phyloP scores from a whole-genome alignment of 352 stramenopile species.

The Globisporangium barbulae region DNA sequence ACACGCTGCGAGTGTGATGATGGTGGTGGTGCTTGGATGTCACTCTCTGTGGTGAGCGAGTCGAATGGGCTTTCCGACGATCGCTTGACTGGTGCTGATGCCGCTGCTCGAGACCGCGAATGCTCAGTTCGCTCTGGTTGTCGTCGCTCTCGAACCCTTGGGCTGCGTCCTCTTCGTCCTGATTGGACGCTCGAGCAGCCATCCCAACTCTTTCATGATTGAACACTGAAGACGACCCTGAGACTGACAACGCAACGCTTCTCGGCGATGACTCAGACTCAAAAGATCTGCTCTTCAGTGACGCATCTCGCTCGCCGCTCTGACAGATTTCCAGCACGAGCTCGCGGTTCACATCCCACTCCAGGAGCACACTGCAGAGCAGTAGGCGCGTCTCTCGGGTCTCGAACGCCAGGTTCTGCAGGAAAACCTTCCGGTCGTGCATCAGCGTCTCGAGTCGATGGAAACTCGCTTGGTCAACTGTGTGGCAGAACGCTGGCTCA shows the following conservation, averaged over 20 bases:
- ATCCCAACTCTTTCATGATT: neutral
- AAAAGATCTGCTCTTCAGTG: neutral
- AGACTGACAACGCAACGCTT: neutral
- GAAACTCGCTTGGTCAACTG: constrained; percentile 16
- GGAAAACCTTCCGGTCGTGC: constrained; percentile 18
- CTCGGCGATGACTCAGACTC: neutral
- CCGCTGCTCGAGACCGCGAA: neutral
- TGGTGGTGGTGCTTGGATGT: neutral
- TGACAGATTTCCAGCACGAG: constrained; percentile 55
- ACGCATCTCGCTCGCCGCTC: constrained; percentile 13
- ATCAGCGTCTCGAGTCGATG: constrained; percentile 23
- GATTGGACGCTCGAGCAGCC: neutral
- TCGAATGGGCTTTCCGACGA: neutral
- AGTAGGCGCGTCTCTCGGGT: constrained; percentile 38
- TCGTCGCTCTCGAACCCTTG: constrained; percentile 7
- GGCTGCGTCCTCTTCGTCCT: constrained; percentile 15
- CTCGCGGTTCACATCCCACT: constrained; percentile 49
- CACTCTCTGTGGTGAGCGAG: constrained; percentile 3
- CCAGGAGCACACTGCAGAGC: constrained; percentile 45
- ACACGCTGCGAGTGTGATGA: constrained; percentile 5
- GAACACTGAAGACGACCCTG: neutral
- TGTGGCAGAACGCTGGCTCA: neutral
- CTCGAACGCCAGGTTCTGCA: constrained; percentile 38
- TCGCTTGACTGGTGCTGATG: neutral
- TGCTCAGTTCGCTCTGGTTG: constrained; percentile 8